Evolutionary conservation across 306 rosid species (phyloP), one percentile per base, ranked within the genome.

Genomic region (Alnus rubra): DNA sequence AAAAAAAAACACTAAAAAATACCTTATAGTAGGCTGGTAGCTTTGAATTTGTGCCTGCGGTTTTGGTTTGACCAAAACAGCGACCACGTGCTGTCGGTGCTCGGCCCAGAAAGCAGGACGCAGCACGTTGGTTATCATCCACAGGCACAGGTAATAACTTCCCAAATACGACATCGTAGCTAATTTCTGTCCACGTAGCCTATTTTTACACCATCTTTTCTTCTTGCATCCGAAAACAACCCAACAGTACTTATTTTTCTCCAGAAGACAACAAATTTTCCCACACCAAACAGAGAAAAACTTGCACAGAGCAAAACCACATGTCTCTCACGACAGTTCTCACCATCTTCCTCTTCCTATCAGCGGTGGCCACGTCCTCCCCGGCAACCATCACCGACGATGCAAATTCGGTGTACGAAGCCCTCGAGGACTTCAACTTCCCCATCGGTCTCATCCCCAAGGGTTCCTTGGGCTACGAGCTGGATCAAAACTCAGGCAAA

Each of bases 371-470:
- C n/a, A 3, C 71, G 65, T 55, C 84, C 51, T n/a, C 84, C 3
- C 8, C 8, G 70, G 19, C 74, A 7, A 18, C 59, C 6, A 28
- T 56, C 44, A 15, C 7, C 31, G 74, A 74, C 8, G 78, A 71
- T 6, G 18, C 44, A 0, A 74, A 49, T 30, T 76, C 98, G 28
- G 96, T 82, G n/a, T 92, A 94, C 79, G 94, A 90, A 0, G 63
- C 76, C 28, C 82, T 94, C 19, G 78, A 62, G 18, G 82, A 75
- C 47, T 94, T 75, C 75, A 50, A 85, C 71, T 88, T 94, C 42
- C 98, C 98, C 8, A 69, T 59, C 15, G 98, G 98, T 3, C 72
- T 94, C 11, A 94, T 94, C 59, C 98, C 98, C 0, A 82, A 89
- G 33, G 96, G 97, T 18, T 80, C 83, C 1, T 44, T 55, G 1